Percentiles rank a stretch among this genome's conserved stretches.
Evolutionary conservation across 106 monocot species (phyloP).

Genomic region (Cymbidium sinense): DNA sequence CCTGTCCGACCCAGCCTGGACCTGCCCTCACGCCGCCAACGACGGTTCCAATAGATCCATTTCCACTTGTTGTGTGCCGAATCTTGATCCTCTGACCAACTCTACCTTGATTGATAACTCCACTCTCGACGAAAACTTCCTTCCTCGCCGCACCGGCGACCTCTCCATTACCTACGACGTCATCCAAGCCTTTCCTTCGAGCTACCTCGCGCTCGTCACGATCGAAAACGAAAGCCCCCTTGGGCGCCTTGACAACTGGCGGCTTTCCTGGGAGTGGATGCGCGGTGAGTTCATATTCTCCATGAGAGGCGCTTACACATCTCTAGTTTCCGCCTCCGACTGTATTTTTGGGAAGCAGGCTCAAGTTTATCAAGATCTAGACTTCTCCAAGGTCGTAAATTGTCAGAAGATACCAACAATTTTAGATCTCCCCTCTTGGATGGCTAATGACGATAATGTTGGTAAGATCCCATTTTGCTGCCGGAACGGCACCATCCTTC

Average conservation of each 20-base stretch:
- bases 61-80: conserved; percentile 34
- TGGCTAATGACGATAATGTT: conserved; percentile 42
- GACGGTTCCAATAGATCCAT: conserved; percentile 5
- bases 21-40: conserved; percentile 25
- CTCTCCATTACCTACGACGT: conserved; percentile 78
- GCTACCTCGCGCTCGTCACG: conserved; percentile 73
- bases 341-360: conserved; percentile 63
- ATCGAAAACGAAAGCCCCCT: conserved; percentile 48
- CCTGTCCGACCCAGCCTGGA: conserved; percentile 44
- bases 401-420: conserved; percentile 53
- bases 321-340: conserved; percentile 25
- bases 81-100: conserved; percentile 27
- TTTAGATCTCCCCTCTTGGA: conserved; percentile 46
- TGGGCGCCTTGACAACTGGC: conserved; percentile 88
- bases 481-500: conserved; percentile 84
- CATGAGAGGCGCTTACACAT: conserved; percentile 57
- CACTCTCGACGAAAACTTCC: conserved; percentile 23
- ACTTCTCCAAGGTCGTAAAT: conserved; percentile 67
- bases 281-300: conserved; percentile 63
- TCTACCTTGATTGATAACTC: conserved; percentile 13
- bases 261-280: conserved; percentile 74
- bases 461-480: conserved; percentile 73
- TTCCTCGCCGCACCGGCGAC: conserved; percentile 53
- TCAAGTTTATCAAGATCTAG: conserved; percentile 53
- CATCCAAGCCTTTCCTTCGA: conserved; percentile 43